Percentiles rank a stretch among this genome's conserved stretches.
Conservation (phyloP, 2,329 filamentous ascomycete genomes). For the Podosphaera fusca region DNA sequence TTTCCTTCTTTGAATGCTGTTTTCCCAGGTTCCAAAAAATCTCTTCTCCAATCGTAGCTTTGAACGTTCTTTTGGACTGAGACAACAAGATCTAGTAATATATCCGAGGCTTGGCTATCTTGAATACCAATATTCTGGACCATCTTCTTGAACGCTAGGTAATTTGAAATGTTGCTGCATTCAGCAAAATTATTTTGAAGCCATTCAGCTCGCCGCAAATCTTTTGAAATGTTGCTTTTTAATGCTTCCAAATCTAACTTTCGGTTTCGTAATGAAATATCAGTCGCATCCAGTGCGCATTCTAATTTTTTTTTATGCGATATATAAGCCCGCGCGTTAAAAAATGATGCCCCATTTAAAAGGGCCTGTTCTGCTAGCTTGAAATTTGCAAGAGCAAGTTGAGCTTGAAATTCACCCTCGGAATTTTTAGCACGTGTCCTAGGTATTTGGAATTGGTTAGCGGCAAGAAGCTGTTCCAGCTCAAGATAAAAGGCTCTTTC, state of each 20-base stretch:
- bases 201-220: background rate
- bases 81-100: background rate
- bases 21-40: background rate
- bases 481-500: conserved; percentile 31
- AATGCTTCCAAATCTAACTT: background rate
- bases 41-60: background rate
- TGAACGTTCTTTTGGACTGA: background rate
- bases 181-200: background rate
- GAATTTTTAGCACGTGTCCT: background rate
- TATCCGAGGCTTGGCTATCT: background rate
- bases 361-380: conserved; percentile 1
- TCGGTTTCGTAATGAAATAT: background rate
- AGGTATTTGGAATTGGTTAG: conserved; percentile 21
- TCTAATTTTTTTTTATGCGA: background rate
- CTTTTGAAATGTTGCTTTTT: background rate
- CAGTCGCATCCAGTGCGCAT: background rate
- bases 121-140: background rate
- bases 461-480: conserved; percentile 27
- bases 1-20: background rate
- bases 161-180: background rate
- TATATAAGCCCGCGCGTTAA: background rate
- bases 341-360: background rate
- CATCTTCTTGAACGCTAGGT: background rate
- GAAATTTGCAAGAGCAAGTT: background rate
- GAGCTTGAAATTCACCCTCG: conserved; percentile 1